Evolutionary conservation across 768 basidiomycete species (phyloP), one percentile per base, ranked within the genome.

Genomic region (Suillus brevipes): DNA sequence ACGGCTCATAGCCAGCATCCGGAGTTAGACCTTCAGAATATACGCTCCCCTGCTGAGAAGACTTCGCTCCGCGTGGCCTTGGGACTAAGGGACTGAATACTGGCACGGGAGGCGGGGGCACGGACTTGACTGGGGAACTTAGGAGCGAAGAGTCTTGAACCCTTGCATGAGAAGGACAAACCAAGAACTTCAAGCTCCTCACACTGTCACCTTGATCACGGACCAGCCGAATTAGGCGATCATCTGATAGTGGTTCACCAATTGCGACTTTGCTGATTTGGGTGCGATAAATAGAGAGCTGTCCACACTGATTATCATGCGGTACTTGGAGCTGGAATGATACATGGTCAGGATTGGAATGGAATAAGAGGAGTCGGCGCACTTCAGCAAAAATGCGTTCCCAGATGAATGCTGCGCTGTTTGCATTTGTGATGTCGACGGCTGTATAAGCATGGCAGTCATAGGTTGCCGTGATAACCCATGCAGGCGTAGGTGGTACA

Each of bases 301-400:
- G 86, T 9, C 73, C 64, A 9, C 82, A 75, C 72, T 91, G 89
- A 64, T 97, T 93, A 65, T 96, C 95, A 71, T 94, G 93, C 43
- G 84, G 82, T 50, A 98, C 90, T 73, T 88, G 86, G 66, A 95
- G 80, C 92, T 94, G 67, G 8, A 65, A 47, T 34, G 53, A 34
- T 47, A 38, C 16, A 18, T 38, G 40, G 58, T 65, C 52, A 72
- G 43, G 61, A 50, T 14, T 25, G 60, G 57, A 61, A 59, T 60
- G 43, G 47, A 42, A 20, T 36, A 67, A 61, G 13, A 63, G 45
- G 6, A 45, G 56, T 50, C 13, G 47, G 76, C 81, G 43, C 60
- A 93, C 93, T 83, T 91, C 91, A 67, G 84, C 85, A 68, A 92
- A 91, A 38, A 94, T 91, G 61, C 88, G 85, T 74, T 94, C 92